Base-by-base conservation (phyloP, 1,284 basidiomycete species). In the Ceratobasidium theobromae region DNA sequence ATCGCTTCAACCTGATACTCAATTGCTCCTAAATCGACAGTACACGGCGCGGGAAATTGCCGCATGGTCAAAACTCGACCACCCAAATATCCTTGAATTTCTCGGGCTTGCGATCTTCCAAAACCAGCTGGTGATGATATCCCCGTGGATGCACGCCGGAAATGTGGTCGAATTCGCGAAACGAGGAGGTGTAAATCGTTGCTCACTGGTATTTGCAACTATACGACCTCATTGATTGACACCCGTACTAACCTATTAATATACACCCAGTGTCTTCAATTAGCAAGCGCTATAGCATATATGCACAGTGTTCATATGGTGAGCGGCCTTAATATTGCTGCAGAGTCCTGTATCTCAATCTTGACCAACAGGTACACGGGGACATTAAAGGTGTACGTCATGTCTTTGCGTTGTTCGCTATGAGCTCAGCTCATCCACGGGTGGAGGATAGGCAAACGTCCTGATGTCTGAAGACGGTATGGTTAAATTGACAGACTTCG, bases 321-420 rank as follows among this genome's bases (percentile, higher is more conserved):
- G n/a, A 57, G 54, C 25, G 9, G 43, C 14, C 4, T 27, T 27
- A 16, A 40, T 25, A 23, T 18, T 27, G 1, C 12, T 16, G 8
- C 21, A 11, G 12, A 16, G 12, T 4, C 23, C 5, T 30, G 21
- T 28, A 28, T 11, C 35, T 55, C 11, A 43, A 8, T 43, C 9
- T 16, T 8, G 6, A 11, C 5, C 9, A n/a, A 6, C 35, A 55
- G 54, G 28, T 57, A 18, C 55, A 60, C 21, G 55, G 55, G 4
- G 55, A 60, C n/a, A 46, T 60, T 8, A 60, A 60, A 45, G 55
- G 55, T 9, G 55, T 60, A 46, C 21, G 55, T 60, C 16, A 21
- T 45, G 11, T 23, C 11, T 6, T 27, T 3, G 9, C 43, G 18
- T 5, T 6, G 6, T 43, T 28, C 4, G 16, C 33, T 46, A 5